Evolutionary conservation across 805 yeast genomes (phyloP), one percentile per base, ranked within the genome.

Genomic region (Starmerella davenportii): DNA sequence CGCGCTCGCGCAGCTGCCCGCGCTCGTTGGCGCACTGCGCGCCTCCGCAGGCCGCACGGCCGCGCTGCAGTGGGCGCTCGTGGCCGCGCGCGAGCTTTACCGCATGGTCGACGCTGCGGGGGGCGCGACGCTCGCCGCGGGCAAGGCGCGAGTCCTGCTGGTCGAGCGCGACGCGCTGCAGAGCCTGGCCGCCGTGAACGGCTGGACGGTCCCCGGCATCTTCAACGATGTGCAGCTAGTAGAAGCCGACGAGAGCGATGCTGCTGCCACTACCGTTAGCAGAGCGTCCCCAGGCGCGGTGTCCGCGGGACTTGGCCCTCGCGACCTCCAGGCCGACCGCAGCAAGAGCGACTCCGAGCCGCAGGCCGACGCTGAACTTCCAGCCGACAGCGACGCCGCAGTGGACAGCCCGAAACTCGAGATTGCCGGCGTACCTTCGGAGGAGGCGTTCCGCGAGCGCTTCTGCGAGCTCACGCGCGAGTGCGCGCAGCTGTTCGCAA

Each of bases 381-480:
- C n/a, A n/a, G n/a, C n/a, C n/a, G n/a, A n/a, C n/a, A n/a, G n/a
- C n/a, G n/a, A n/a, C n/a, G n/a, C n/a, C n/a, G n/a, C n/a, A n/a
- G n/a, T n/a, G n/a, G n/a, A n/a, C n/a, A n/a, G n/a, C n/a, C n/a
- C n/a, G n/a, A 37, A 48, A n/a, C 36, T 34, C 15, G 49, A 49
- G 19, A 43, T 46, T 17, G 48, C 46, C 8, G 47, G 55, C 23
- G 41, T 44, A 4, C 42, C 47, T 0, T 40, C 62, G 0, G 57
- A 60, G 19, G 56, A 56, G 2, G 21, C 48, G 0, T 72, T 66
- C 47, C 55, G 57, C 38, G 51, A 56, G 7, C 52, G 55, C 9
- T 78, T 72, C 47, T 56, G 75, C 30, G 51, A 53, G 1, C 54
- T 72, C 15, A 79, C 93, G 0, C 71, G 70, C 39, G 56, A 61